Evolutionary conservation across 2,329 filamentous ascomycete genomes (phyloP), one percentile per base, ranked within the genome.

Genomic region (Trichothecium sympodiale): DNA sequence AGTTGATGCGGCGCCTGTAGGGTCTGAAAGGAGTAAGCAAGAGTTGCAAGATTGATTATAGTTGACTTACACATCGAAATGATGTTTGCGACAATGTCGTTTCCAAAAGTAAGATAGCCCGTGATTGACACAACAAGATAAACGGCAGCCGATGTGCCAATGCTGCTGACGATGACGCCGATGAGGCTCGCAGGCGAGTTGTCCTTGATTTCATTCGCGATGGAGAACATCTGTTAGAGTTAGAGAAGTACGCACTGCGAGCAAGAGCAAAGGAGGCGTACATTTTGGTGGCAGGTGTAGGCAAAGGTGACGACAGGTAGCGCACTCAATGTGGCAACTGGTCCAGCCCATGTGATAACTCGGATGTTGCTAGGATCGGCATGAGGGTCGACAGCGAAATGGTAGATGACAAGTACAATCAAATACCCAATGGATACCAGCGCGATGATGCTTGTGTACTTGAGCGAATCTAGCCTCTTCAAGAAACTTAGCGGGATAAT

Each of bases 251-350:
- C 2, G 15, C 32, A 17, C 5, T 32, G 14, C 30, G 20, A 25
- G 4, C n/a, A 17, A 17, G 31, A 27, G 29, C 17, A 27, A 10
- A 25, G 6, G 20, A 4, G 23, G 53, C 75, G 45, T 62, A 91
- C 85, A 55, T 98, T 98, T 53, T 98, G 91, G 59, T 98, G 91
- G 56, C 91, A 98, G 2, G 91, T 98, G 56, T 96, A 98, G n/a
- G 89, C 91, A 66, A 98, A 98, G 3, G 98, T 85, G 38, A 96
- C 88, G 36, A 98, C 87, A 0, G 91, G 91, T 44, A 98, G 76
- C 43, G 83, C 88, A 47, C 85, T 86, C 36, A 98, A 67, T 6
- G 83, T 79, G 26, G 82, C 74, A 8, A 94, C 68, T 3, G 84
- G 69, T 7, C 89, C 85, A 30, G 77, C 80, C 80, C 86, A 94